Conservation (phyloP, 768 basidiomycete genomes). For the Mrakia hoshinonis region DNA sequence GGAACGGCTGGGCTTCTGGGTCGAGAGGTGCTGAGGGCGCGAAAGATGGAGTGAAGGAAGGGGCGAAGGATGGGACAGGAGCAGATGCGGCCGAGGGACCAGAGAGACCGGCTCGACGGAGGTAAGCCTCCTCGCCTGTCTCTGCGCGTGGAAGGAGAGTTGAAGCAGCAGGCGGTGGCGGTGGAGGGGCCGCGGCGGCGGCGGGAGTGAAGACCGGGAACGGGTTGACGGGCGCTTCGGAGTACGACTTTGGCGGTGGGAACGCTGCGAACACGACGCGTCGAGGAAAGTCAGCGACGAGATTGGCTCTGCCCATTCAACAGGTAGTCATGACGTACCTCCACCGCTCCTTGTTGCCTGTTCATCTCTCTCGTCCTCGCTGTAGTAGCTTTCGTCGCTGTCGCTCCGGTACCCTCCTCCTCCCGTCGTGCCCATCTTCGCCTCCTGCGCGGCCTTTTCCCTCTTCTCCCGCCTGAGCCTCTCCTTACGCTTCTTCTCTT, state of each 20-base stretch:
- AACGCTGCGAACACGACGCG: not conserved
- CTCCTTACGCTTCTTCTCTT: conserved; percentile 56
- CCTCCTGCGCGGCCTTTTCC: conserved; percentile 38
- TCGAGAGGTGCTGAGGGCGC: not conserved
- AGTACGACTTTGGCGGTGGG: not conserved
- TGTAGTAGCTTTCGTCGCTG: conserved; percentile 44
- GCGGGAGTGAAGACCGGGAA: conserved; percentile 23
- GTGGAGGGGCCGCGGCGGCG: conserved; percentile 38
- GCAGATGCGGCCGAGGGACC: conserved; percentile 6
- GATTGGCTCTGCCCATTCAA: not conserved
- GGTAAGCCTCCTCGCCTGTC: conserved; percentile 62
- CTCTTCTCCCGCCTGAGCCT: conserved; percentile 41
- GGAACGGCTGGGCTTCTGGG: conserved; percentile 33
- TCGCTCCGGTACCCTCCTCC: conserved; percentile 42
- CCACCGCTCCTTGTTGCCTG: conserved; percentile 46
- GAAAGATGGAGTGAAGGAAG: conserved; percentile 10
- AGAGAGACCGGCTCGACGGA: conserved; percentile 48
- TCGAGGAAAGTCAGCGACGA: not conserved
- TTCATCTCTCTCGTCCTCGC: conserved; percentile 50
- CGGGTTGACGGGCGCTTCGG: not conserved
- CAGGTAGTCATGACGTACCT: conserved; percentile 35
- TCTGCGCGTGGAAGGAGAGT: conserved; percentile 46
- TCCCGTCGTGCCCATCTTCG: conserved; percentile 42
- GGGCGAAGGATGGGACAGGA: conserved; percentile 29
- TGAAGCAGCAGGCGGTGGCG: conserved; percentile 48